Conservation (phyloP, 352 stramenopile genomes). For the Pythium periplocum region DNA sequence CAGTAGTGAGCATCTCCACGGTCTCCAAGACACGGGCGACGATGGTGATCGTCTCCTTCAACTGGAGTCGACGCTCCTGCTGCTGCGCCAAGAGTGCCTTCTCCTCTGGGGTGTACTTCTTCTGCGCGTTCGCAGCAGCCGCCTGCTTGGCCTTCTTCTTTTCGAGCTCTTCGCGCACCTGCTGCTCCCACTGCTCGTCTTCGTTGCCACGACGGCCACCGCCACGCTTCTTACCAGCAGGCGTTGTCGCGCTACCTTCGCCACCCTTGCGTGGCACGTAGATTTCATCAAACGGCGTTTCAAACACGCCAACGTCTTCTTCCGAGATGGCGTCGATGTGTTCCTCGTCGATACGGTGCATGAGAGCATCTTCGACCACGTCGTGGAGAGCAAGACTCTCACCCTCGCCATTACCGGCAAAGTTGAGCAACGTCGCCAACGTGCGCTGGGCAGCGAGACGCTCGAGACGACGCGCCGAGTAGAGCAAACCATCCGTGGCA, state of each 20-base stretch:
- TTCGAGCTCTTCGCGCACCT: conserved; percentile 76
- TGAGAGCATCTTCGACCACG: conserved; percentile 53
- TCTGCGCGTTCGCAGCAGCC: conserved; percentile 3
- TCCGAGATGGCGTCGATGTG: conserved; percentile 48
- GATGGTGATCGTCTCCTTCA: conserved; percentile 36
- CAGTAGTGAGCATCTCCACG: conserved; percentile 48
- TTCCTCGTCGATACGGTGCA: conserved; percentile 44
- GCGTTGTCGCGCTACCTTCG: conserved; percentile 22
- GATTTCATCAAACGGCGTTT: conserved; percentile 64
- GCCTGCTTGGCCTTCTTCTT: conserved; percentile 49
- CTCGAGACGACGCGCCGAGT: conserved; percentile 37
- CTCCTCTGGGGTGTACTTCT: conserved; percentile 54
- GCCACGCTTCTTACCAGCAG: conserved; percentile 20
- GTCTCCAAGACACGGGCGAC: conserved; percentile 54
- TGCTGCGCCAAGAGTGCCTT: conserved; percentile 53
- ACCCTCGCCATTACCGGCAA: conserved; percentile 73
- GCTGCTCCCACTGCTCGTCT: conserved; percentile 83
- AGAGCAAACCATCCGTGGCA: conserved; percentile 40
- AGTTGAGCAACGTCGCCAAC: conserved; percentile 69
- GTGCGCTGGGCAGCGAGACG: conserved; percentile 61
- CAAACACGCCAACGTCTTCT: conserved; percentile 54
- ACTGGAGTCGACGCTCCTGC: conserved; percentile 40
- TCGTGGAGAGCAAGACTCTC: conserved; percentile 71
- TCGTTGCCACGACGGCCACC: conserved; percentile 47
- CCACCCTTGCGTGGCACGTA: conserved; percentile 56